These are phyloP conservation scores for Magnaporthales sp. DNA, from an alignment of 2,329 filamentous ascomycete genomes.

Conservation along the genomic window DNA sequence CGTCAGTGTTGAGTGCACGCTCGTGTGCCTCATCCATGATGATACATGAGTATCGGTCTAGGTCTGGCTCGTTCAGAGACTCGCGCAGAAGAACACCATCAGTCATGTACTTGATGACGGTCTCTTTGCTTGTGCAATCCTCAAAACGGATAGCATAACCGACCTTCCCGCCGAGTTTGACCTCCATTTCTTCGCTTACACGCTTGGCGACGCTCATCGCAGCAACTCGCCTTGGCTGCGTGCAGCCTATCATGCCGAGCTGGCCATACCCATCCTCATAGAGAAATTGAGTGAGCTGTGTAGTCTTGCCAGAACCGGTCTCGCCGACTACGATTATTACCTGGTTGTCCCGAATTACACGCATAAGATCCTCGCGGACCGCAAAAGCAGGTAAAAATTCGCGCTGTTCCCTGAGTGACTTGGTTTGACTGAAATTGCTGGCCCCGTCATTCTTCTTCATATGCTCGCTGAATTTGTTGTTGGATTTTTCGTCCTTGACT, in stretches of 20 bases:
- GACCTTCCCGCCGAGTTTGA: slow-evolving; percentile 76
- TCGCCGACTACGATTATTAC: slow-evolving; percentile 95
- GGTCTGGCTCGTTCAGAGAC: slow-evolving; percentile 81
- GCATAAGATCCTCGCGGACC: slow-evolving; percentile 82
- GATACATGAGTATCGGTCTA: slow-evolving; percentile 94
- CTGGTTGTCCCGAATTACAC: slow-evolving; percentile 93
- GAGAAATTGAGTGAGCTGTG: slow-evolving; percentile 91
- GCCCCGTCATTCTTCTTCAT: slow-evolving; percentile 74
- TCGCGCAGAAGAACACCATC: slow-evolving; percentile 92
- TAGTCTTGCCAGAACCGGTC: slow-evolving; percentile 96
- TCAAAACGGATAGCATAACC: slow-evolving; percentile 98
- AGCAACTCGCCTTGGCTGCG: slow-evolving; percentile 89
- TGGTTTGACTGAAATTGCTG: slow-evolving; percentile 88
- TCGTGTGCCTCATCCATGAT: slow-evolving; percentile 99
- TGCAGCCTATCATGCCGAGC: slow-evolving; percentile 87
- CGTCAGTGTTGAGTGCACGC: slow-evolving; percentile 90
- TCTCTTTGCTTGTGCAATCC: slow-evolving; percentile 93
- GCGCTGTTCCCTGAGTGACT: slow-evolving; percentile 81
- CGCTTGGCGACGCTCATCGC: slow-evolving; percentile 99
- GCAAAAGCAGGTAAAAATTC: slow-evolving; percentile 94
- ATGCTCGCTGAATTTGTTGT: slow-evolving; percentile 78
- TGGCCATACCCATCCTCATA: slow-evolving; percentile 91
- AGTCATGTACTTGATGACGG: slow-evolving; percentile 98
- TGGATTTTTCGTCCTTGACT: slow-evolving; percentile 35
- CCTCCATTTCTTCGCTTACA: slow-evolving; percentile 97